phyloP scores from a whole-genome alignment of 2,329 filamentous ascomycete genomes.

The Byssothecium circinans region DNA sequence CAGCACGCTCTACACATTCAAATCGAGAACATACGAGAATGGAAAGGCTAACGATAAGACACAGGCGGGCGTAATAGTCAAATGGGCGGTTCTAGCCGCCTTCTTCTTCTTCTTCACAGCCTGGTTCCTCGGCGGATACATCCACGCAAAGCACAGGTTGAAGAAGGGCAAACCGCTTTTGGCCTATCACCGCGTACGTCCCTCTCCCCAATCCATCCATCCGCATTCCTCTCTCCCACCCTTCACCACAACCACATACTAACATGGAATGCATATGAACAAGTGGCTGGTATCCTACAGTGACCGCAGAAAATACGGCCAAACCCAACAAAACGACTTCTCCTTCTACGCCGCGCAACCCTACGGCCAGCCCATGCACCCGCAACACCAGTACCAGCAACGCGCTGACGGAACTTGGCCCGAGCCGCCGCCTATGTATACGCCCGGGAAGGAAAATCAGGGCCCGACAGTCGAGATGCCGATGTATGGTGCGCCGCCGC shows the following conservation, averaged over 20 bases:
- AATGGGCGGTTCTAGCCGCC: conserved; percentile 69
- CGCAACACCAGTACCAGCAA: conserved; percentile 21
- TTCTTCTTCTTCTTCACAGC: conserved; percentile 61
- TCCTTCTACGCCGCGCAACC: conserved; percentile 41
- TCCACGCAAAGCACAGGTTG: conserved; percentile 69
- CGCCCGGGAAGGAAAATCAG: conserved; percentile 3
- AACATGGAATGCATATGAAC: no score
- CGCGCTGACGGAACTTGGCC: conserved; percentile 30
- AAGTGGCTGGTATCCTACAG: conserved; percentile 49
- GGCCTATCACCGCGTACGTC: conserved; percentile 63
- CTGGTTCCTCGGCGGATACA: conserved; percentile 69
- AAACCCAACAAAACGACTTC: conserved; percentile 42
- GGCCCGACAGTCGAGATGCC: conserved; percentile 37
- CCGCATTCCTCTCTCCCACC: conserved; percentile 1
- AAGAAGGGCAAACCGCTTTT: conserved; percentile 66
- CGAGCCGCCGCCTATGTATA: conserved; percentile 40
- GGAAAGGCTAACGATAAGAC: no score
- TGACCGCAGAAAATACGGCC: conserved; percentile 39
- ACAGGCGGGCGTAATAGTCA: conserved; percentile 66
- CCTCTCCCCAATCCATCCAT: background rate
- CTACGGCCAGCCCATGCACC: conserved; percentile 26
- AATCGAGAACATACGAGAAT: no score
- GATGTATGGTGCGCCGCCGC: conserved; percentile 34
- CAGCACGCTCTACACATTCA: no score
- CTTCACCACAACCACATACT: conserved; percentile 21